Percentiles rank a stretch among this genome's conserved stretches.
phyloP scores from a whole-genome alignment of 2,329 filamentous ascomycete genomes.

The Aaosphaeria arxii region DNA sequence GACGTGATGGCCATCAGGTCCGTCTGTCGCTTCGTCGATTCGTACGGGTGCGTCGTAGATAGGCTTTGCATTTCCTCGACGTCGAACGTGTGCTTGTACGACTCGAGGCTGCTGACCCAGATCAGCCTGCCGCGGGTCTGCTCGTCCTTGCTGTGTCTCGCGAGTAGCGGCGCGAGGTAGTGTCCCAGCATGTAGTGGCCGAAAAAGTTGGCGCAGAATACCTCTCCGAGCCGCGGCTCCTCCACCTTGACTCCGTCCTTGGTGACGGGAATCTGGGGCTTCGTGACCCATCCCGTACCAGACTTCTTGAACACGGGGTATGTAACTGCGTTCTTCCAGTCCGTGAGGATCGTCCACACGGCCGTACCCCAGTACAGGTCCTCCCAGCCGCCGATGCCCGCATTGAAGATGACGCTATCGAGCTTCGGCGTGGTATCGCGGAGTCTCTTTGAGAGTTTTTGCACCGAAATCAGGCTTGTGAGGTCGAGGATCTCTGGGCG shows the following conservation, averaged over 20 bases:
- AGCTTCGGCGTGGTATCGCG: slow-evolving; percentile 63
- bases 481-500: slow-evolving; percentile 59
- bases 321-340: slow-evolving; percentile 66
- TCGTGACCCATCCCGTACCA: slow-evolving; percentile 53
- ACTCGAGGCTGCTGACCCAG: slow-evolving; percentile 84
- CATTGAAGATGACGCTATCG: slow-evolving; percentile 80
- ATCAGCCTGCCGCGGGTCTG: slow-evolving; percentile 64
- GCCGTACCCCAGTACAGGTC: slow-evolving; percentile 70
- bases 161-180: slow-evolving; percentile 71
- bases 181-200: slow-evolving; percentile 91
- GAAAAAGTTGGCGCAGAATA: slow-evolving; percentile 91
- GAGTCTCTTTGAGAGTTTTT: slow-evolving; percentile 52
- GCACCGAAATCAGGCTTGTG: slow-evolving; percentile 53
- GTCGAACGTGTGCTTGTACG: slow-evolving; percentile 56
- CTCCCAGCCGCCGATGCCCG: slow-evolving; percentile 82
- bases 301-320: slow-evolving; percentile 77
- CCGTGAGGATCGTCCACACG: slow-evolving; percentile 55
- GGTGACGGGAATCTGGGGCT: slow-evolving; percentile 47
- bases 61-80: slow-evolving; percentile 75
- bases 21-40: slow-evolving; percentile 81
- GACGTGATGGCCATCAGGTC: slow-evolving; percentile 78
- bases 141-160: slow-evolving; percentile 41
- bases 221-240: slow-evolving; percentile 67
- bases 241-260: slow-evolving; percentile 18
- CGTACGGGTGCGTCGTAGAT: slow-evolving; percentile 65